phyloP scores from a whole-genome alignment of 2,329 filamentous ascomycete genomes.

The Emericellopsis atlantica region DNA sequence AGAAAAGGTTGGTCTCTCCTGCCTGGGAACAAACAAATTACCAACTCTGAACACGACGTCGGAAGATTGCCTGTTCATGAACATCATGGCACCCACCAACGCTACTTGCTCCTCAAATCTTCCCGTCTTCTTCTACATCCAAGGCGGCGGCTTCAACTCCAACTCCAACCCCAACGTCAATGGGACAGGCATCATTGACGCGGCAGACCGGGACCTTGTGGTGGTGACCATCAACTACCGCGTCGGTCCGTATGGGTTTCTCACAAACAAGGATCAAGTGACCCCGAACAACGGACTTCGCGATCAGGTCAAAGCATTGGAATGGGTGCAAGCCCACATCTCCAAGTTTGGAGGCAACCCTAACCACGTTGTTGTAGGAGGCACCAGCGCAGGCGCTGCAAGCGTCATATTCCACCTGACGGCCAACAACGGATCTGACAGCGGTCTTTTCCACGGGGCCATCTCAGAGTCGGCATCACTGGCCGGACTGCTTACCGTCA shows the following conservation, averaged over 20 bases:
- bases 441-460: constrained; percentile 35
- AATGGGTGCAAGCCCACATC: constrained; percentile 60
- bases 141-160: constrained; percentile 48
- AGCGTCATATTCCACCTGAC: constrained; percentile 53
- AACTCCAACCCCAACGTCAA: constrained; percentile 40
- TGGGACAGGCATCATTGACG: constrained; percentile 43
- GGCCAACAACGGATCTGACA: constrained; percentile 35
- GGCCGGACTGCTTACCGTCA: constrained; percentile 29
- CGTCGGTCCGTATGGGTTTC: constrained; percentile 61
- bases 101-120: constrained; percentile 35
- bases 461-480: constrained; percentile 40
- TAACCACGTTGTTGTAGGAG: constrained; percentile 53
- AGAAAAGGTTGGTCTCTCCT: constrained; percentile 3
- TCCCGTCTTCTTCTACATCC: constrained; percentile 49
- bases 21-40: constrained; percentile 15
- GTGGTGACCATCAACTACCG: constrained; percentile 68
- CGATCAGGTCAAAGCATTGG: constrained; percentile 55
- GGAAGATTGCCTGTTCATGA: constrained; percentile 61
- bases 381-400: constrained; percentile 54
- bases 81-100: constrained; percentile 46
- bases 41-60: constrained; percentile 17
- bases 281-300: constrained; percentile 56
- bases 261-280: constrained; percentile 43
- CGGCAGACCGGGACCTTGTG: constrained; percentile 47
- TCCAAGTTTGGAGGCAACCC: constrained; percentile 57